phyloP scores from a whole-genome alignment of 2,329 filamentous ascomycete genomes.

The Talaromyces sp. region DNA sequence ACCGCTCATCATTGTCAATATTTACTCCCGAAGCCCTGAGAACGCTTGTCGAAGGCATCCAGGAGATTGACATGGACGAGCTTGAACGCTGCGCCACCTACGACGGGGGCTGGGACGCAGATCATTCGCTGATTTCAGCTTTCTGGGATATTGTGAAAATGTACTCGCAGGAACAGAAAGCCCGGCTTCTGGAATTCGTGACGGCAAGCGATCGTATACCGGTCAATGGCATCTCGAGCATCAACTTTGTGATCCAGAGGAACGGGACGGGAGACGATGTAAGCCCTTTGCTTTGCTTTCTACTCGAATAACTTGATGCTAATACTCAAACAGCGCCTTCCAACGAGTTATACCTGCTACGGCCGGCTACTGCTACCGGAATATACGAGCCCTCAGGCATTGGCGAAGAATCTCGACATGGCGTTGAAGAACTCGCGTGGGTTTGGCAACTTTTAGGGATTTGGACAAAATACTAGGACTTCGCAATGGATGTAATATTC shows the following conservation, averaged over 20 bases:
- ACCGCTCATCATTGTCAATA: slow-evolving; percentile 64
- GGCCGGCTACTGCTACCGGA: slow-evolving; percentile 79
- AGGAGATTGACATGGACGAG: slow-evolving; percentile 70
- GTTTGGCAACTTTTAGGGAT: slow-evolving; percentile 69
- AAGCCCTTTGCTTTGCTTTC: slow-evolving; percentile 14
- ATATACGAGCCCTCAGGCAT: slow-evolving; percentile 64
- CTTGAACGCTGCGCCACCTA: slow-evolving; percentile 69
- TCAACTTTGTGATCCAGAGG: slow-evolving; percentile 78
- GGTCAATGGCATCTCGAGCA: slow-evolving; percentile 72
- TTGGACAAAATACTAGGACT: not conserved
- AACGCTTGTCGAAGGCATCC: slow-evolving; percentile 73
- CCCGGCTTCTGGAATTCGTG: slow-evolving; percentile 82
- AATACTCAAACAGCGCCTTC: slow-evolving; percentile 46
- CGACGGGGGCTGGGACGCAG: slow-evolving; percentile 67
- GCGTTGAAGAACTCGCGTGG: slow-evolving; percentile 84
- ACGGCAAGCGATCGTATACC: slow-evolving; percentile 88
- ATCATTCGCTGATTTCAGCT: slow-evolving; percentile 62
- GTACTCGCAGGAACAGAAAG: slow-evolving; percentile 58
- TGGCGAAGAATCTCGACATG: slow-evolving; percentile 71
- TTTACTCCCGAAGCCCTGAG: slow-evolving; percentile 67
- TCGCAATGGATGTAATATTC: not conserved
- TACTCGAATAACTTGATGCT: slow-evolving; percentile 3
- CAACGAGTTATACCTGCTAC: slow-evolving; percentile 90
- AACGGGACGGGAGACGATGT: slow-evolving; percentile 59
- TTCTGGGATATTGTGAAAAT: slow-evolving; percentile 82